Conservation (phyloP, 768 basidiomycete genomes). For the Floccularia luteovirens region DNA sequence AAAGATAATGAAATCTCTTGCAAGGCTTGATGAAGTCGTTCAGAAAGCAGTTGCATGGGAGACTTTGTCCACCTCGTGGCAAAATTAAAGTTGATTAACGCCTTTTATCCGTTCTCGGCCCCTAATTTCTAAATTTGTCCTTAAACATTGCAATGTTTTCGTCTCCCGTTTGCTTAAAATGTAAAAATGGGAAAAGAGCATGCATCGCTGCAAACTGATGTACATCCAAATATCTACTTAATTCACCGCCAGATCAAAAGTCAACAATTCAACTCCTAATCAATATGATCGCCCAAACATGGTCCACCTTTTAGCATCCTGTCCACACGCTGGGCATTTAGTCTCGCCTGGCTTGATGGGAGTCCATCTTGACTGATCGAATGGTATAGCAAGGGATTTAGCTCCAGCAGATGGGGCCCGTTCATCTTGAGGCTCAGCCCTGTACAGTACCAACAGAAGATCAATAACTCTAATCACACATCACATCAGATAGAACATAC, state of each 20-base stretch:
- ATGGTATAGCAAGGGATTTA: conserved; percentile 94
- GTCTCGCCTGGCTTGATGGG: conserved; percentile 78
- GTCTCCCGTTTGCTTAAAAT: background rate
- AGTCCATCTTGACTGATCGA: conserved; percentile 81
- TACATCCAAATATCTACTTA: background rate
- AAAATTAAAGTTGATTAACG: no score
- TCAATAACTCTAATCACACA: conserved; percentile 7
- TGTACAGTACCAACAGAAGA: conserved; percentile 20
- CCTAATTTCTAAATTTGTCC: background rate
- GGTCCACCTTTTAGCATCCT: conserved; percentile 91
- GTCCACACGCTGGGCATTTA: conserved; percentile 84
- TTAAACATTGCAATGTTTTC: background rate
- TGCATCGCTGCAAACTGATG: background rate
- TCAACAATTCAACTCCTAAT: background rate
- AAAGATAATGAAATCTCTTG: no score
- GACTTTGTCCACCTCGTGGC: no score
- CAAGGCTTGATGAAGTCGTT: no score
- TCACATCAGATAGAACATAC: conserved; percentile 34
- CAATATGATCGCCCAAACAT: conserved; percentile 91
- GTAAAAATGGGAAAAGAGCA: background rate
- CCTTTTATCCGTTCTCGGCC: conserved; percentile 2
- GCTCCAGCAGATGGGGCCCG: conserved; percentile 96
- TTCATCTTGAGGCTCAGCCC: conserved; percentile 84
- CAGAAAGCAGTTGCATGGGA: no score
- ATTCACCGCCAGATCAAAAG: background rate